Percentiles rank a stretch among this genome's conserved stretches.
Evolutionary conservation across 1,139 yeast species (phyloP).

Genomic region (Geotrichum australiense): DNA sequence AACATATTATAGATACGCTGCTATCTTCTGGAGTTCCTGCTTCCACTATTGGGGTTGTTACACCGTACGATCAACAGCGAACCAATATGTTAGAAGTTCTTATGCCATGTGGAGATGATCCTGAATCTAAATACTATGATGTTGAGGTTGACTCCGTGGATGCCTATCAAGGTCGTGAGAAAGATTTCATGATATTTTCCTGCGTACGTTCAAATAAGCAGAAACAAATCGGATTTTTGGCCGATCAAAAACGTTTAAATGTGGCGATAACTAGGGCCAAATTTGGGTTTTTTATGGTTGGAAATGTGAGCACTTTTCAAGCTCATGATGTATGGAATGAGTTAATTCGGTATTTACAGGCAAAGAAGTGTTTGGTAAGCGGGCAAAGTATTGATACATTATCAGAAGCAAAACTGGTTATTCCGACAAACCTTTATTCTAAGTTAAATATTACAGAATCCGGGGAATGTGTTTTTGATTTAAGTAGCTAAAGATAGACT

Average conservation of each 20-base stretch:
- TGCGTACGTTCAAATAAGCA: constrained; percentile 80
- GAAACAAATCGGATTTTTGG: constrained; percentile 67
- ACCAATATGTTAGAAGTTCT: constrained; percentile 49
- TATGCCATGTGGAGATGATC: no score
- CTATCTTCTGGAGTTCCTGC: constrained; percentile 48
- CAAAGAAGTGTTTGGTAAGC: no score
- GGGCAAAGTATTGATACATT: no score
- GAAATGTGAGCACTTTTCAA: constrained; percentile 39
- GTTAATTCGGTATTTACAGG: no score
- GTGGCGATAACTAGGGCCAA: constrained; percentile 93
- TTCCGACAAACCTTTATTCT: no score
- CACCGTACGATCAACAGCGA: constrained; percentile 92
- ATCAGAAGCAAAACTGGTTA: no score
- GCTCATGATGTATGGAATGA: neutral
- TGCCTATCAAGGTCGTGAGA: constrained; percentile 98
- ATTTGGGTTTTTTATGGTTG: constrained; percentile 75
- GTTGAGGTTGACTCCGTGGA: constrained; percentile 92
- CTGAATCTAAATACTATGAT: constrained; percentile 48
- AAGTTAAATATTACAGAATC: no score
- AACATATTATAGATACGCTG: neutral
- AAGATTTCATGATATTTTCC: constrained; percentile 85
- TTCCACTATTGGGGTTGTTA: constrained; percentile 73
- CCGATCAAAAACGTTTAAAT: constrained; percentile 88
- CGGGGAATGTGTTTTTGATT: no score
- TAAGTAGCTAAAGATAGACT: no score